Base-by-base conservation (phyloP, 352 stramenopile genomes). In the Blastocystis sp. region DNA sequence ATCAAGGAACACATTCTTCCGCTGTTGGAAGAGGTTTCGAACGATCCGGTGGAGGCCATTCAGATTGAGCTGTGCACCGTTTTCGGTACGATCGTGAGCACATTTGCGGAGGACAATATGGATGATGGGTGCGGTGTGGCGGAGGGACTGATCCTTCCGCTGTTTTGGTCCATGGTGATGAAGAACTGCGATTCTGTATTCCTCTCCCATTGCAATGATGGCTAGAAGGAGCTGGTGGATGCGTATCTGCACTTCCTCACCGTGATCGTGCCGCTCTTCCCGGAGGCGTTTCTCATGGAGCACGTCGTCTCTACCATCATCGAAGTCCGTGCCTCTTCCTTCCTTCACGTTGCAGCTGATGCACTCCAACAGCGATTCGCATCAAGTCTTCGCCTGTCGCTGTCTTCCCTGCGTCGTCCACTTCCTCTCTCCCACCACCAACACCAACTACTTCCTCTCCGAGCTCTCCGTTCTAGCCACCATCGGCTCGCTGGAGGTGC, bases 21-120 rank as follows among this genome's bases (percentile, higher is more conserved):
- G 1, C 66, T 76, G 1, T 28, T 76, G n/a, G 66, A 57, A 1
- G 10, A 19, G 4, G 24, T 76, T 17, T 21, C 38, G n/a, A 24
- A 57, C 40, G 66, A 76, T 48, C 14, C 42, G 34, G 66, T 59
- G 48, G 66, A 76, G 28, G 4, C 6, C 7, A 45, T 76, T 21
- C 19, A 28, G 2, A n/a, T 76, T 14, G 66, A 76, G 66, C 52
- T 42, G 9, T 52, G 42, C 21, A 17, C 28, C 38, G 38, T 76
- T 48, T 40, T 48, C 54, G 48, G 9, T n/a, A 21, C 1, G 10
- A 76, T 76, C 48, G 66, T 76, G 3, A 42, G 28, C 3, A 40
- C 54, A 3, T 76, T 59, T n/a, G 42, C 66, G 14, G 66, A 76
- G 14, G 54, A 48, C 21, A 45, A 76, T 57, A 76, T 76, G 34